Evolutionary conservation across 2,329 filamentous ascomycete genomes (phyloP).

Genomic region (Penicillium vulpinum): DNA sequence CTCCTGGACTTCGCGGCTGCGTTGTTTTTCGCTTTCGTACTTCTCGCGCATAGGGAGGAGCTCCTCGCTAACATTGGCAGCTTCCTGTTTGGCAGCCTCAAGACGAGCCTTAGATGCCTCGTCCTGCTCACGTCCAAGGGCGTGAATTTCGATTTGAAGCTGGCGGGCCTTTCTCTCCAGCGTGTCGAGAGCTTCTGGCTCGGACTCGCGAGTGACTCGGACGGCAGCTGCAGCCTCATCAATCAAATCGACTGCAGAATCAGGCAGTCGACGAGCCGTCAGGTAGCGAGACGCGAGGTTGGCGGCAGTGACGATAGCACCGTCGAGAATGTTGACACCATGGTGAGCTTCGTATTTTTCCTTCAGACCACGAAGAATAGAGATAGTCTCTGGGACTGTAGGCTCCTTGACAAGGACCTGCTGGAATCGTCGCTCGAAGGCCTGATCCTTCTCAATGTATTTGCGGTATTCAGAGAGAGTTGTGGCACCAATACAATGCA

Average conservation of each 20-base stretch:
- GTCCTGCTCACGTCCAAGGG: constrained; percentile 89
- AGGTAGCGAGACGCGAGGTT: constrained; percentile 91
- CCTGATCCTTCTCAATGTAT: constrained; percentile 98
- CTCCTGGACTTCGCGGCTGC: constrained; percentile 88
- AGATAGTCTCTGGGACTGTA: constrained; percentile 82
- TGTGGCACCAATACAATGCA: constrained; percentile 97
- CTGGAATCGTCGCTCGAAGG: constrained; percentile 97
- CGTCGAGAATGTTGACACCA: constrained; percentile 93
- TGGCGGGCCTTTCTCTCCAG: constrained; percentile 87
- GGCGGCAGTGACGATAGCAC: constrained; percentile 87
- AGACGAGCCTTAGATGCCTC: constrained; percentile 85
- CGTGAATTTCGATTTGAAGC: constrained; percentile 95
- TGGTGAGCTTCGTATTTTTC: constrained; percentile 98
- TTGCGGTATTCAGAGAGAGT: constrained; percentile 95
- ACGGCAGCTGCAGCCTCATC: constrained; percentile 98
- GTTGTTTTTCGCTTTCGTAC: constrained; percentile 89
- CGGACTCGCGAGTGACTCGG: constrained; percentile 89
- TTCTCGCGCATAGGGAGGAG: constrained; percentile 88
- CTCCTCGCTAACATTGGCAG: constrained; percentile 92
- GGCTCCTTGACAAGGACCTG: constrained; percentile 98
- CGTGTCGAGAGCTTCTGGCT: constrained; percentile 93
- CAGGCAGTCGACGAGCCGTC: constrained; percentile 83
- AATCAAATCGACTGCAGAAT: constrained; percentile 94
- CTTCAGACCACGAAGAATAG: constrained; percentile 96
- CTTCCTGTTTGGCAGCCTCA: constrained; percentile 80